Evolutionary conservation across 2,329 filamentous ascomycete species (phyloP).

Genomic region (Xylariales sp.): DNA sequence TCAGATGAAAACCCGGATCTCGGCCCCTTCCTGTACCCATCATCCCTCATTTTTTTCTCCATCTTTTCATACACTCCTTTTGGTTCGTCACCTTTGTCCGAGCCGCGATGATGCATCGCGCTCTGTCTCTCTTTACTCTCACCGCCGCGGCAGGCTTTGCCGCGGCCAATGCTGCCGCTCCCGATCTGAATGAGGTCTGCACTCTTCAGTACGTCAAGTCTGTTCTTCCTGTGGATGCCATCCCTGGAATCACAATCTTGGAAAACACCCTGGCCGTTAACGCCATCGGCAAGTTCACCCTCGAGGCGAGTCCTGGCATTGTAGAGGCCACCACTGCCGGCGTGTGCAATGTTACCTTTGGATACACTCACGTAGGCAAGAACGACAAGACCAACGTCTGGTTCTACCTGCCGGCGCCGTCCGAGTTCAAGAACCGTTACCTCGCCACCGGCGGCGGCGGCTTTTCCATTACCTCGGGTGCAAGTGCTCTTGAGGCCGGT

Average conservation of each 20-base stretch:
- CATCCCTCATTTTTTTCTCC: too few relatives aligned
- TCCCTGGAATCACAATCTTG: not conserved
- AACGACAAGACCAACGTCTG: conserved; percentile 3
- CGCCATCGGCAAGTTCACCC: conserved; percentile 1
- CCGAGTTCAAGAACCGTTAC: too few relatives aligned
- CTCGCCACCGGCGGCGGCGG: conserved; percentile 1
- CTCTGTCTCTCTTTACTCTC: too few relatives aligned
- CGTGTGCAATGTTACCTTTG: conserved; percentile 4
- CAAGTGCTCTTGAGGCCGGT: not conserved
- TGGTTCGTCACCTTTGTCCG: too few relatives aligned
- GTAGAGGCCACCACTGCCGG: not conserved
- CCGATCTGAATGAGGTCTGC: not conserved
- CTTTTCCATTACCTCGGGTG: conserved; percentile 3
- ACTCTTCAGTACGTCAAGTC: conserved; percentile 1
- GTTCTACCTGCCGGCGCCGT: conserved; percentile 1
- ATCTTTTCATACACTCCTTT: too few relatives aligned
- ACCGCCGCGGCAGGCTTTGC: not conserved
- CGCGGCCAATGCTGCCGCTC: not conserved
- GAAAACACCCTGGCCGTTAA: conserved; percentile 1
- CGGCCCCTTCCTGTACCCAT: too few relatives aligned
- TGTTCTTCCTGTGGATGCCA: not conserved
- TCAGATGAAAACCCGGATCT: too few relatives aligned
- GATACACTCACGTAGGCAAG: conserved; percentile 1
- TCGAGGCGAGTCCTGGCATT: not conserved
- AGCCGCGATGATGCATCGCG: too few relatives aligned